These are phyloP conservation scores for Loxodes magnus DNA, from an alignment of 73 alveolate species.

Conservation along the genomic window DNA sequence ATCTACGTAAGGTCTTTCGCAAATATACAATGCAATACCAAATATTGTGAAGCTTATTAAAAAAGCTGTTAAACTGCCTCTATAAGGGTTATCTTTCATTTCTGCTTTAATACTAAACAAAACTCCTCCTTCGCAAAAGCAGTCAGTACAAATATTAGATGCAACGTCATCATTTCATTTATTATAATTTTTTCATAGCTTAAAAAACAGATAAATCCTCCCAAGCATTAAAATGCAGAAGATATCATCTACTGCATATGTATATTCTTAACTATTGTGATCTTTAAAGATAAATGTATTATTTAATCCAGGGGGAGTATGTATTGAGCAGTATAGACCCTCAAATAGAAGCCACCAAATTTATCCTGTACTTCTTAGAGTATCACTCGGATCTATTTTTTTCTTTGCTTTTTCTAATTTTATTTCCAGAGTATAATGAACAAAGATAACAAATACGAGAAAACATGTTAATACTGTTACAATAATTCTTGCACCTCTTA, in stretches of 20 bases:
- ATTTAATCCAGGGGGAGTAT: conserved; percentile 2
- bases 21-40: conserved; percentile 3
- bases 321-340: not conserved
- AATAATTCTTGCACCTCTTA: too few species aligned
- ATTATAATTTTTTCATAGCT: conserved; percentile 62
- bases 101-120: conserved; percentile 62
- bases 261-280: not conserved
- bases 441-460: not conserved
- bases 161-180: conserved; percentile 69
- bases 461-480: too few species aligned
- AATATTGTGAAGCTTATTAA: not conserved
- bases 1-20: conserved; percentile 21
- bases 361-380: not conserved
- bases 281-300: not conserved
- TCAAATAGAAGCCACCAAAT: not conserved
- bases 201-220: conserved; percentile 50
- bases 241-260: conserved; percentile 33
- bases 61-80: conserved; percentile 28
- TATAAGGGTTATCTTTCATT: conserved; percentile 68
- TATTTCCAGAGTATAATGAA: not conserved
- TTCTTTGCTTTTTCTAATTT: not conserved
- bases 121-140: conserved; percentile 57
- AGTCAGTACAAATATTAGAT: conserved; percentile 59
- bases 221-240: conserved; percentile 34
- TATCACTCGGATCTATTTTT: not conserved